A percentile compares a stretch with the other conserved stretches of the same genome.
Evolutionary conservation across 2,329 filamentous ascomycete genomes (phyloP).

Genomic region (Cladosporium sp.): DNA sequence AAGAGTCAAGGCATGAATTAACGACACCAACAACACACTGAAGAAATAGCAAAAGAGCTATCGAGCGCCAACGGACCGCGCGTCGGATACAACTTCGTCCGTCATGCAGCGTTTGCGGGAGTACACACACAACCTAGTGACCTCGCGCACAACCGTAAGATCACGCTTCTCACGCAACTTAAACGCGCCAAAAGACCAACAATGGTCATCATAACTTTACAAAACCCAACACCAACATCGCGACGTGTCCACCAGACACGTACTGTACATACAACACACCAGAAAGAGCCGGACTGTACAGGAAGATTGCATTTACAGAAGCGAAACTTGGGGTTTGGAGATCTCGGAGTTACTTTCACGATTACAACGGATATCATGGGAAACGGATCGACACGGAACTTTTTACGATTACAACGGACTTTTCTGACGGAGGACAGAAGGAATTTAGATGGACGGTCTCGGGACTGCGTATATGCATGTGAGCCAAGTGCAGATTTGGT

Average conservation of each 20-base stretch:
- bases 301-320: not conserved
- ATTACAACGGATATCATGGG: not conserved
- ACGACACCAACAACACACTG: not conserved
- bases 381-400: not conserved
- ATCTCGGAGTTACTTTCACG: not conserved
- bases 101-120: not conserved
- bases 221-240: not conserved
- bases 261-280: not conserved
- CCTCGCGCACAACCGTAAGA: not conserved
- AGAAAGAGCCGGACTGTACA: not conserved
- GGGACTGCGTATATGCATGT: no score
- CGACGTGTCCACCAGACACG: not conserved
- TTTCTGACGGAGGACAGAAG: no score
- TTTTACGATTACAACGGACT: not conserved
- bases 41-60: not conserved
- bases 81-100: not conserved
- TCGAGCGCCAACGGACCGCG: not conserved
- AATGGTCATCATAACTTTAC: no score
- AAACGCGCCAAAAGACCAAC: no score
- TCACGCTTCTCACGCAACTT: not conserved
- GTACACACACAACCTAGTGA: not conserved
- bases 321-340: not conserved
- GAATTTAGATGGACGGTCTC: no score
- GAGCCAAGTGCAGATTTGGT: no score
- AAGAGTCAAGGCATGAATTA: constrained; percentile 35